Percentiles rank a stretch among this genome's conserved stretches.
These are phyloP conservation scores for Themeda triandra DNA, from an alignment of 176 grass and related monocot genomes.

Conservation along the genomic window DNA sequence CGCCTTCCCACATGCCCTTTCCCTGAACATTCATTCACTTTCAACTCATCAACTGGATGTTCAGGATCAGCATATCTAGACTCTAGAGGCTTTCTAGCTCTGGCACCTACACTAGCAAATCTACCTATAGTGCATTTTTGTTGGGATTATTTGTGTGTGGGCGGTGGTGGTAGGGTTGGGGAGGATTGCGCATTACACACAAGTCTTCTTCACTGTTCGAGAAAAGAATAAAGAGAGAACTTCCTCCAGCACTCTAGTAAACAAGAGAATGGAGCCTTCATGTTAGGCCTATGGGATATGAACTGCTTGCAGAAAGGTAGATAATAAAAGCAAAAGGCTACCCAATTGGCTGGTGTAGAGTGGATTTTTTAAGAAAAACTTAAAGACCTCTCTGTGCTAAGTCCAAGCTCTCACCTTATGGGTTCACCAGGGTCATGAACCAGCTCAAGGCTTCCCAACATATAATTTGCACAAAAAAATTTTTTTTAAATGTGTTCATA, in stretches of 20 bases:
- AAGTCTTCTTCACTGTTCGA: not conserved
- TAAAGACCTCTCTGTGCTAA: not conserved
- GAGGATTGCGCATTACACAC: not conserved
- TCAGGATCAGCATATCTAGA: no score
- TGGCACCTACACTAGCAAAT: no score
- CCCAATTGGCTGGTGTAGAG: not conserved
- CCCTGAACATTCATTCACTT: no score
- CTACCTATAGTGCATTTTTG: no score
- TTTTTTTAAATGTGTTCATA: conserved; percentile 3
- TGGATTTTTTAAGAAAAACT: not conserved
- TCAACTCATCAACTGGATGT: no score
- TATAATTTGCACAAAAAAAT: conserved; percentile 21
- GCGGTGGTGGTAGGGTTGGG: no score
- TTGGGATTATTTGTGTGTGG: no score
- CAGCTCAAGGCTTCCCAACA: conserved; percentile 6
- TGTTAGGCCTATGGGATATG: not conserved
- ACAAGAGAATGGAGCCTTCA: conserved; percentile 19
- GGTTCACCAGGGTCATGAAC: not conserved
- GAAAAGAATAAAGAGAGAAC: not conserved
- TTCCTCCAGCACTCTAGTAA: not conserved
- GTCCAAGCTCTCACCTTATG: conserved; percentile 5
- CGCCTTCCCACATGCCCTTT: no score
- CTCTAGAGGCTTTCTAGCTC: no score
- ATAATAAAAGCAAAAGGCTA: conserved; percentile 10
- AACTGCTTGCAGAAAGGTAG: not conserved